A percentile compares a stretch with the other conserved stretches of the same genome.
These are phyloP conservation scores for Plasmodium chabaudi DNA, from an alignment of 169 alveolate genomes.

Conservation along the genomic window DNA sequence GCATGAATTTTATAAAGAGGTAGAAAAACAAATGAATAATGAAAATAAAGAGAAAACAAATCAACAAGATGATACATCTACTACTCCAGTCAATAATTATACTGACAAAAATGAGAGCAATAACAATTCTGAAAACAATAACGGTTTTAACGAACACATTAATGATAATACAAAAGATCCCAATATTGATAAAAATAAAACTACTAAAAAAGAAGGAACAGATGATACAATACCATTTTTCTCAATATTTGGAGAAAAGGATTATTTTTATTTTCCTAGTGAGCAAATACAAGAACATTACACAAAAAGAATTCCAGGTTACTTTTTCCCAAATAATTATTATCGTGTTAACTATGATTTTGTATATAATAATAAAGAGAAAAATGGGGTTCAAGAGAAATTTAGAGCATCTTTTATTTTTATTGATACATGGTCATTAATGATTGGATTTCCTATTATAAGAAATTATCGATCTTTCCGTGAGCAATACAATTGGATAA, in stretches of 20 bases:
- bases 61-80: not conserved
- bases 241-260: conserved; percentile 73
- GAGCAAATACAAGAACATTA: conserved; percentile 77
- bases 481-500: conserved; percentile 69
- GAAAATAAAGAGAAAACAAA: not conserved
- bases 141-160: conserved; percentile 6
- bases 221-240: conserved; percentile 60
- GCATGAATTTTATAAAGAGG: conserved; percentile 28
- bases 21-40: conserved; percentile 20
- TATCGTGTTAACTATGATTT: conserved; percentile 62
- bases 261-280: conserved; percentile 65
- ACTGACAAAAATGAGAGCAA: not conserved
- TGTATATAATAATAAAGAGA: conserved; percentile 25
- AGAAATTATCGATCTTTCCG: conserved; percentile 69
- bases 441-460: conserved; percentile 74
- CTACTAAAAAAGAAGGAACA: conserved; percentile 4
- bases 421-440: conserved; percentile 73
- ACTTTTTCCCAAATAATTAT: conserved; percentile 72
- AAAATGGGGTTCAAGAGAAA: conserved; percentile 25
- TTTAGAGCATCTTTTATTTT: conserved; percentile 69
- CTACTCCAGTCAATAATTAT: not conserved
- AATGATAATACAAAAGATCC: conserved; percentile 11
- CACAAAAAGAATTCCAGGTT: conserved; percentile 66
- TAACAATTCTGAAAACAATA: not conserved
- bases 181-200: conserved; percentile 29